Evolutionary conservation across 306 rosid species (phyloP).

Genomic region (Vigna nakashimae): DNA sequence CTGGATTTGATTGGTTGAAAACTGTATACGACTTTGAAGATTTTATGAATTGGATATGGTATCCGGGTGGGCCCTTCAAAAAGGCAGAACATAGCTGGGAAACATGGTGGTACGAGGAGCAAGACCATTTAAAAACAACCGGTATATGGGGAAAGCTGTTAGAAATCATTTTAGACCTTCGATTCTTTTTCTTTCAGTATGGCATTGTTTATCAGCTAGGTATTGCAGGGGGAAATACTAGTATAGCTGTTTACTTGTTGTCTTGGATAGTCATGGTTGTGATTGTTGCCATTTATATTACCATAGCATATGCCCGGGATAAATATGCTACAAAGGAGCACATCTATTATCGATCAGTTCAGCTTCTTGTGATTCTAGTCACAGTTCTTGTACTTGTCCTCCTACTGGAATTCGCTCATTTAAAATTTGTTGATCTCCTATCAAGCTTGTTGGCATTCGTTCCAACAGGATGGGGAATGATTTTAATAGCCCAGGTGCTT

Average conservation of each 20-base stretch:
- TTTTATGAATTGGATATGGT: conserved; percentile 88
- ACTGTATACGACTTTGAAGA: conserved; percentile 90
- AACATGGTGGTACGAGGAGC: conserved; percentile 96
- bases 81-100: conserved; percentile 91
- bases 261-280: conserved; percentile 85
- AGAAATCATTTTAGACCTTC: conserved; percentile 92
- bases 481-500: conserved; percentile 86
- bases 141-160: conserved; percentile 96
- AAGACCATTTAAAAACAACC: conserved; percentile 86
- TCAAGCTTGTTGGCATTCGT: conserved; percentile 80
- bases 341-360: conserved; percentile 81
- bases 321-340: conserved; percentile 83
- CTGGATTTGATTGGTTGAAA: conserved; percentile 98
- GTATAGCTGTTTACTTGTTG: conserved; percentile 82
- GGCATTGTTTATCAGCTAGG: conserved; percentile 84
- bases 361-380: conserved; percentile 70
- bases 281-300: conserved; percentile 69
- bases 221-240: conserved; percentile 47
- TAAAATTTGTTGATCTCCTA: conserved; percentile 65
- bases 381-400: conserved; percentile 62
- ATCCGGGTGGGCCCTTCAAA: conserved; percentile 69
- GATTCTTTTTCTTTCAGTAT: conserved; percentile 98
- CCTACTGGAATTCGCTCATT: conserved; percentile 62
- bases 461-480: conserved; percentile 97
- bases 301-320: conserved; percentile 72